Evolutionary conservation across 177 flowering plant species (phyloP).

Genomic region (Vitis hybrid): DNA sequence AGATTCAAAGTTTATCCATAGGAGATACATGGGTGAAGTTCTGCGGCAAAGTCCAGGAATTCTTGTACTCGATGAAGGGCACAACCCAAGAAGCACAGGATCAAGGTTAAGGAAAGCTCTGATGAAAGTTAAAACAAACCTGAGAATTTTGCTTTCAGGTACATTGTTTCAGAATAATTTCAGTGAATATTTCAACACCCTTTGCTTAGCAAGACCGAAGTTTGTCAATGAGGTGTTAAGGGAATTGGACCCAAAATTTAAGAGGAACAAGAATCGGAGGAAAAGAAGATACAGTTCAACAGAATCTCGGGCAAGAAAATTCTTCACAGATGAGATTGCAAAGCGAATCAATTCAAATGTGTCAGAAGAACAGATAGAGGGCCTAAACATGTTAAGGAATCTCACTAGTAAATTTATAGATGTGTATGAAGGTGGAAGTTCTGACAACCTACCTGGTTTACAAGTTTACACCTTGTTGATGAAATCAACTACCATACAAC

Average conservation of each 20-base stretch:
- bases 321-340: constrained; percentile 67
- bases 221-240: constrained; percentile 70
- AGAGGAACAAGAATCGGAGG: constrained; percentile 31
- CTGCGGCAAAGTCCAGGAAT: constrained; percentile 78
- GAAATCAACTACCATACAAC: constrained; percentile 70
- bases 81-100: constrained; percentile 90
- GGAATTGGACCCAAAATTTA: constrained; percentile 55
- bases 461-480: constrained; percentile 77
- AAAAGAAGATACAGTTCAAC: constrained; percentile 27
- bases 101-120: constrained; percentile 78
- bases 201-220: constrained; percentile 78
- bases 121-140: constrained; percentile 78
- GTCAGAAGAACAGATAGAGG: constrained; percentile 49
- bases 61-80: constrained; percentile 90
- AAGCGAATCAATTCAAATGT: constrained; percentile 51
- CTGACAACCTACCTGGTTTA: constrained; percentile 74
- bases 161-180: constrained; percentile 92
- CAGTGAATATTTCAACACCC: constrained; percentile 91
- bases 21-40: constrained; percentile 64
- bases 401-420: constrained; percentile 72
- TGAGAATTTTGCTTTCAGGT: constrained; percentile 84
- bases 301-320: constrained; percentile 69
- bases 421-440: constrained; percentile 59
- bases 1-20: constrained; percentile 50
- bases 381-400: constrained; percentile 59